Evolutionary conservation across 257 asterid species (phyloP).

Genomic region (Nicotiana tabacum): DNA sequence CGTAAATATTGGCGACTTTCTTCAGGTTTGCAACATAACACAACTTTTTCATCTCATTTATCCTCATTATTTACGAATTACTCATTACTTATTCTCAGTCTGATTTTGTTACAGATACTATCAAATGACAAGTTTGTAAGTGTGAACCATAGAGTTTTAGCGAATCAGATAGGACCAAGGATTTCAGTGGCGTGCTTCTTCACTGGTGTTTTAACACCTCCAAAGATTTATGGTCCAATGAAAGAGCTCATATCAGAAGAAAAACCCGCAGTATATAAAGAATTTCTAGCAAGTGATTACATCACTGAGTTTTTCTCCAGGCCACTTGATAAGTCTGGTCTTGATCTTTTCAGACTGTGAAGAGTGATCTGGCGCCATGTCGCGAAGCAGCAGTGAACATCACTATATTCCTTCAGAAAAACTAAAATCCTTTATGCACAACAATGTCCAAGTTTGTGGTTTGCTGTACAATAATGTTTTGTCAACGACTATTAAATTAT

Average conservation of each 20-base stretch:
- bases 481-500: not conserved
- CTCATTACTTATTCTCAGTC: too few species aligned
- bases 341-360: conserved; percentile 41
- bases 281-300: conserved; percentile 40
- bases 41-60: not conserved
- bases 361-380: not conserved
- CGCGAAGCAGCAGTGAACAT: not conserved
- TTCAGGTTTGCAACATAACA: conserved; percentile 45
- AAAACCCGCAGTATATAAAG: conserved; percentile 30
- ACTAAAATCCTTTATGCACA: not conserved
- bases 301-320: conserved; percentile 28
- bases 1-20: conserved; percentile 65
- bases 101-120: conserved; percentile 29
- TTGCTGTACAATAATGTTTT: not conserved
- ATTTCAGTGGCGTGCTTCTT: conserved; percentile 63
- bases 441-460: not conserved
- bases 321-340: conserved; percentile 42
- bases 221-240: conserved; percentile 43
- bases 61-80: not conserved
- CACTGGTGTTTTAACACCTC: conserved; percentile 23
- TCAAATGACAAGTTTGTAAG: conserved; percentile 62
- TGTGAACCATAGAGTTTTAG: conserved; percentile 54
- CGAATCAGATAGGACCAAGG: conserved; percentile 56
- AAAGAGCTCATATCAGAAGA: conserved; percentile 45
- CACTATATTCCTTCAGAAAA: not conserved